Evolutionary conservation across 1,139 yeast genomes (phyloP).

Genomic region (Saccharomyces uvarum): DNA sequence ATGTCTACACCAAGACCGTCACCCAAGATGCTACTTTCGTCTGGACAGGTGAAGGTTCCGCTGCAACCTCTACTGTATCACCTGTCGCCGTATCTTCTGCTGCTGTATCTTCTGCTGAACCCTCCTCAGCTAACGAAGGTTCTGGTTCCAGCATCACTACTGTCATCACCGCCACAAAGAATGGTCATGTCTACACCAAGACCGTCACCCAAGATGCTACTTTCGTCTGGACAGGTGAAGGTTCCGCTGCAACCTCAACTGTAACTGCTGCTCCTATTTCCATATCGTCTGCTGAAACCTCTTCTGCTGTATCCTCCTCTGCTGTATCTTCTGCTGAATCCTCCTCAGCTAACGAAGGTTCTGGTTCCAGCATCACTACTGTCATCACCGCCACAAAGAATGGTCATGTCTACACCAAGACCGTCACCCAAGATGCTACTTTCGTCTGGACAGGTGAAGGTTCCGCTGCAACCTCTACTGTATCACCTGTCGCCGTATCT

Average conservation of each 20-base stretch:
- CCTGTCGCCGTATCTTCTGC: background rate
- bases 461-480: constrained; percentile 12
- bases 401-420: too few species aligned
- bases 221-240: constrained; percentile 1
- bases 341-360: too few species aligned
- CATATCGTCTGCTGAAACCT: background rate
- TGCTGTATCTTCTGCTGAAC: background rate
- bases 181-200: constrained; percentile 8
- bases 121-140: too few species aligned
- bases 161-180: constrained; percentile 5
- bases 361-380: too few species aligned
- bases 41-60: too few species aligned
- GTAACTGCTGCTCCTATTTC: constrained; percentile 1
- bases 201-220: constrained; percentile 7
- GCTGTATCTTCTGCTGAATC: too few species aligned
- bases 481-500: constrained; percentile 7
- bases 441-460: too few species aligned
- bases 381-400: too few species aligned
- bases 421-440: too few species aligned
- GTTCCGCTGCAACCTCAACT: constrained; percentile 1
- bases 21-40: too few species aligned
- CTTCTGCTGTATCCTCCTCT: background rate
- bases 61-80: background rate
- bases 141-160: constrained; percentile 2
- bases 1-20: too few species aligned